Evolutionary conservation across 768 basidiomycete species (phyloP), one percentile per base, ranked within the genome.

Genomic region (Lactarius hengduanensis): DNA sequence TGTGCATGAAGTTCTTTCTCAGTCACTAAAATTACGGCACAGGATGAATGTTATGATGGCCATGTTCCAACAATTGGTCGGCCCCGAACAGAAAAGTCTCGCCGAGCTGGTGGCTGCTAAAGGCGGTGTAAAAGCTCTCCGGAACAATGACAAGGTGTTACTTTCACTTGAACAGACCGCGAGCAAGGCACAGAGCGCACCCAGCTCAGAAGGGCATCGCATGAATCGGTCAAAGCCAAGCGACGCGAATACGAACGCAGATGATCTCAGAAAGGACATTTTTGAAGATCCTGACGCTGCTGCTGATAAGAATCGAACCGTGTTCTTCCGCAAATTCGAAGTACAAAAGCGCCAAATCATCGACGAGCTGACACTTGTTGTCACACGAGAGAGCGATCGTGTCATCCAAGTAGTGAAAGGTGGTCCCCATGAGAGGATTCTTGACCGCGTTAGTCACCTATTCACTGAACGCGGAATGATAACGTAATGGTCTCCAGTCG

Each of bases 361-460:
- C n/a, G 58, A 63, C 18, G 61, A 59, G 32, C n/a, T 69, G 56
- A 54, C 72, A 55, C 41, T 47, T 54, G 62, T 73, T 56, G 58
- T 74, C n/a, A 36, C 61, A 13, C 67, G 65, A 2, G 73, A 72
- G 54, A 53, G 66, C 7, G 64, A 67, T 10, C 66, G 71, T 0
- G 58, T 63, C 9, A 60, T 73, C 18, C 59, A 54, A 10, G 68
- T 68, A 26, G 56, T 76, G 15, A 67, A 62, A 18, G 63, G 64
- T 11, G 74, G 74, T 0, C 71, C 76, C 0, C 74, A 75, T 47
- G 70, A 71, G 18, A 63, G 72, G 8, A 72, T 77, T 41, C 68
- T 58, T 11, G 65, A 69, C 15, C 16, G 26, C 4, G 68, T 69
- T 11, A 13, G 68, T 18, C 18, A 38, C n/a, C 22, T 13, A 5